These are phyloP conservation scores for Kwoniella sp. DNA, from an alignment of 768 basidiomycete genomes.

Conservation along the genomic window DNA sequence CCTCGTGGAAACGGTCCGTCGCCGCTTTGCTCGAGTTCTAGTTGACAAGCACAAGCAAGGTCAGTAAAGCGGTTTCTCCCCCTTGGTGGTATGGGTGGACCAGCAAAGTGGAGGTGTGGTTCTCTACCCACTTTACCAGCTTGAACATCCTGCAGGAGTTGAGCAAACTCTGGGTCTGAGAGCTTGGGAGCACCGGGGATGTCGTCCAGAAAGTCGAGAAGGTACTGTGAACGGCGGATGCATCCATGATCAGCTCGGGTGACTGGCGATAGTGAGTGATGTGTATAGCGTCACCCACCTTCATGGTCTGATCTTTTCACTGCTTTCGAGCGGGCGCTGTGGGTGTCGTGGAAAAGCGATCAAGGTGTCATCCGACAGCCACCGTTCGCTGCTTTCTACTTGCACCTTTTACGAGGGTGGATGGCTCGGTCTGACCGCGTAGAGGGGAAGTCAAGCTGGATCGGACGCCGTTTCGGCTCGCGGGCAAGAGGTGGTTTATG, in stretches of 20 bases:
- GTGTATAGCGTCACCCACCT: conserved; percentile 22
- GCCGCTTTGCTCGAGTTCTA: conserved; percentile 56
- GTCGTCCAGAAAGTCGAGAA: conserved; percentile 78
- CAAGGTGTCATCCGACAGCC: conserved; percentile 31
- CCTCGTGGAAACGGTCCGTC: conserved; percentile 87
- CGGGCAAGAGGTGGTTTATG: neutral
- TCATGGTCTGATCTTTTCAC: conserved; percentile 24
- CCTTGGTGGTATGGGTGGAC: neutral
- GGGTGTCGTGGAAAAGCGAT: no score
- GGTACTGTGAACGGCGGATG: conserved; percentile 60
- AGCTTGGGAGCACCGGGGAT: conserved; percentile 63
- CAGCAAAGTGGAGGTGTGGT: neutral
- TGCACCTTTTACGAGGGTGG: conserved; percentile 15
- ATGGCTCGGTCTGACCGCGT: conserved; percentile 31
- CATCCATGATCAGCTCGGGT: conserved; percentile 20
- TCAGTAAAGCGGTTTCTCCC: neutral
- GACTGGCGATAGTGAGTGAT: no score
- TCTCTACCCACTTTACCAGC: conserved; percentile 69
- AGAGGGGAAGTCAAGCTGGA: conserved; percentile 7
- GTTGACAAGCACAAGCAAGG: neutral
- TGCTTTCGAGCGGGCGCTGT: no score
- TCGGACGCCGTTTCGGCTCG: neutral
- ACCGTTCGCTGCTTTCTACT: neutral
- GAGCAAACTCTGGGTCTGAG: conserved; percentile 68
- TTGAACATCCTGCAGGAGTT: conserved; percentile 77